Percentiles rank a stretch among this genome's conserved stretches.
Evolutionary conservation across 768 basidiomycete genomes (phyloP).

Genomic region (Phylloporus rhodoxanthus): DNA sequence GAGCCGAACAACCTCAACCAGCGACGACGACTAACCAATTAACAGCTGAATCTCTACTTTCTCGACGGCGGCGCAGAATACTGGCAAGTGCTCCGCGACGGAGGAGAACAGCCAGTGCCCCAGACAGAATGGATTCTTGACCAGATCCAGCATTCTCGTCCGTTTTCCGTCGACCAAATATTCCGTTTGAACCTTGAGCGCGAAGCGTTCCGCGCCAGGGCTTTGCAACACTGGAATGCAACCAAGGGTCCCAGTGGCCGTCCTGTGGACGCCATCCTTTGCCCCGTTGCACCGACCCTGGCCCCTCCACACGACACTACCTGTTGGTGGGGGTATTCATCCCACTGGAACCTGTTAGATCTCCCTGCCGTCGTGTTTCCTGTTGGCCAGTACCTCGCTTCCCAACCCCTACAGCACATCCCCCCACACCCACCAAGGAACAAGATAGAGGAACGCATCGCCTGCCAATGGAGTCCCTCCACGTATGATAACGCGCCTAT

Average conservation of each 20-base stretch:
- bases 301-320: conserved; percentile 45
- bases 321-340: conserved; percentile 47
- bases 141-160: conserved; percentile 33
- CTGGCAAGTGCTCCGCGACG: conserved; percentile 30
- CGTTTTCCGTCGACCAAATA: conserved; percentile 37
- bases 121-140: conserved; percentile 41
- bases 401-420: conserved; percentile 8
- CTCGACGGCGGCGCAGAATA: conserved; percentile 47
- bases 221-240: conserved; percentile 43
- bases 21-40: not conserved
- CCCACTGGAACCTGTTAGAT: conserved; percentile 50
- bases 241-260: conserved; percentile 35
- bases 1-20: conserved; percentile 1
- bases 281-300: conserved; percentile 42
- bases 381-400: conserved; percentile 33
- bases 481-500: conserved; percentile 42
- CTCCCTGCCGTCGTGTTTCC: conserved; percentile 46
- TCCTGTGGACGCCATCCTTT: conserved; percentile 43
- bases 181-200: conserved; percentile 42
- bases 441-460: conserved; percentile 32
- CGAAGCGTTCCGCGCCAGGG: conserved; percentile 36
- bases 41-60: conserved; percentile 42
- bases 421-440: conserved; percentile 30
- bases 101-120: conserved; percentile 35
- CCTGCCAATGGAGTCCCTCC: conserved; percentile 37